Base-by-base conservation (phyloP, 1,284 basidiomycete genomes). In the Ceratorhiza oryzae-sativae region DNA sequence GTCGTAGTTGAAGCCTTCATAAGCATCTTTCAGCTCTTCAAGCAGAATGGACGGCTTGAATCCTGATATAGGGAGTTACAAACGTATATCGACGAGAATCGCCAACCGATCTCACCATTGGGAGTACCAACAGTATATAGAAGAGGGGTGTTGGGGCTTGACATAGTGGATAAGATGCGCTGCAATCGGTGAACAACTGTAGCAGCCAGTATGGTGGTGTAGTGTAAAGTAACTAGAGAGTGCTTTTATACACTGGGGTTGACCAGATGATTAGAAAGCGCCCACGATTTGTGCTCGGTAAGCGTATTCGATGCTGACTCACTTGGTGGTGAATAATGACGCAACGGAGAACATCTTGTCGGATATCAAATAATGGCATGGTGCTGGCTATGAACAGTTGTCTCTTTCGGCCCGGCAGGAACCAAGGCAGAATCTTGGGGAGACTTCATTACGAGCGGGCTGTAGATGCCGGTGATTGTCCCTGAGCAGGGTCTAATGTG, bases 71-170 rank as follows among this genome's bases (percentile, higher is more conserved):
- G 72, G 73, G 25, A n/a, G 53, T 25, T 61, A 58, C 27, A 61
- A 51, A 48, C n/a, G 48, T 42, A 53, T 36, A 39, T 1, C 27
- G 13, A 30, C 39, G 34, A 12, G 25, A 9, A 13, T 49, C 13
- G 23, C 27, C 12, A 27, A 23, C 6, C 5, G 18, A 32, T 73
- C 49, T 36, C 9, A 81, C 91, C 89, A 74, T 91, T 93, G 18
- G 91, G 90, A 0, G 90, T 92, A 20, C 79, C 73, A 1, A 78
- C 82, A 8, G 87, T 89, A 81, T 90, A 92, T 42, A 93, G 82
- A 68, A 88, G 75, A 76, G 92, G 82, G 10, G 84, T 83, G 74
- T 86, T 86, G 27, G 79, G 67, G 32, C 72, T 59, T 53, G 67
- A 59, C 71, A 72, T 67, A 65, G 56, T 53, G 18, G 62, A 65